phyloP scores from a whole-genome alignment of 2,329 filamentous ascomycete species.

The Diaporthe destruens region DNA sequence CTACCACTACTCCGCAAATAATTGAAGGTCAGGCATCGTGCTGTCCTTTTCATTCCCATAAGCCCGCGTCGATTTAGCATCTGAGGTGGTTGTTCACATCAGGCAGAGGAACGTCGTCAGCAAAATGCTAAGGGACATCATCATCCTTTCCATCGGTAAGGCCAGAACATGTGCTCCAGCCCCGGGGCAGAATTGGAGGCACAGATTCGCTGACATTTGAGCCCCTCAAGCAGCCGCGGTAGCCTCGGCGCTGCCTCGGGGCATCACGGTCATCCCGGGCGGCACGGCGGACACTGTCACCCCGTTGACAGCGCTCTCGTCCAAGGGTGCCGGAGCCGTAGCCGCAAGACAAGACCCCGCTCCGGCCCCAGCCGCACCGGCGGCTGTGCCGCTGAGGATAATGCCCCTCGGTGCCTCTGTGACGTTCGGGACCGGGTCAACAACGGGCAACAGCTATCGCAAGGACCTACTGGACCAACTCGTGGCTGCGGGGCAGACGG shows the following conservation, averaged over 20 bases:
- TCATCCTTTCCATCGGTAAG: conserved; percentile 29
- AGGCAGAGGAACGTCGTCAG: neutral
- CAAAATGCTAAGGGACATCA: conserved; percentile 23
- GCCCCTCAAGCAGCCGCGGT: neutral
- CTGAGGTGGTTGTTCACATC: neutral
- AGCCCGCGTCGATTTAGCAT: neutral
- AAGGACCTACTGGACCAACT: conserved; percentile 44
- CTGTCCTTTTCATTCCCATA: neutral
- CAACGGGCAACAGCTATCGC: conserved; percentile 46
- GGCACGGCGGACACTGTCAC: conserved; percentile 19
- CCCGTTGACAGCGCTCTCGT: conserved; percentile 16
- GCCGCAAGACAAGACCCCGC: conserved; percentile 8
- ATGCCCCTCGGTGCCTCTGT: conserved; percentile 46
- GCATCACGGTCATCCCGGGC: conserved; percentile 27
- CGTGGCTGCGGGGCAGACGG: conserved; percentile 40
- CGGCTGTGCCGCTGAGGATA: conserved; percentile 42
- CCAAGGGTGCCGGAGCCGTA: neutral
- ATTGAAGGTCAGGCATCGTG: neutral
- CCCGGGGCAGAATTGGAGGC: too few species aligned
- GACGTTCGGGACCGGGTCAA: conserved; percentile 45
- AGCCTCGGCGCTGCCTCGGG: conserved; percentile 29
- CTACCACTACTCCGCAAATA: neutral
- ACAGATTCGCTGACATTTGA: neutral
- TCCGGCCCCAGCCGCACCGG: neutral
- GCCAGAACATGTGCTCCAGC: neutral